phyloP scores from a whole-genome alignment of 305 asterid genomes.

The Plantago rigida region DNA sequence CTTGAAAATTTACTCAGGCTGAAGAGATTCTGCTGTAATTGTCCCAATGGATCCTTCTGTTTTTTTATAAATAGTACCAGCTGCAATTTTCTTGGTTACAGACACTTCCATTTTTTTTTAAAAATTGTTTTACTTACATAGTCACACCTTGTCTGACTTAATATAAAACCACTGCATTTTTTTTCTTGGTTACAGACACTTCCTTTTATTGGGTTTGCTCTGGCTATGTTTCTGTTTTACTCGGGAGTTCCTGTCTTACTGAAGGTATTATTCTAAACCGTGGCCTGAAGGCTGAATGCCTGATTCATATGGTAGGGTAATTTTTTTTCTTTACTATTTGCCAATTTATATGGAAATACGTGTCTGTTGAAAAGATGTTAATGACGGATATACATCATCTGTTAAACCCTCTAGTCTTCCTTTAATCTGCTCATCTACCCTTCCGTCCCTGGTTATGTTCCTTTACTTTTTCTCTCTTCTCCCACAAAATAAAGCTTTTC shows the following conservation, averaged over 20 bases:
- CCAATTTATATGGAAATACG: not conserved
- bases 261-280: constrained; percentile 40
- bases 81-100: too few species aligned
- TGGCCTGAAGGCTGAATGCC: constrained; percentile 14
- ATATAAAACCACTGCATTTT: constrained; percentile 21
- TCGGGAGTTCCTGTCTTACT: constrained; percentile 75
- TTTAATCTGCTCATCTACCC: not conserved
- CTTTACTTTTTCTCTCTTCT: not conserved
- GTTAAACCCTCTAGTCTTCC: not conserved
- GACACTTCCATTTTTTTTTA: too few species aligned
- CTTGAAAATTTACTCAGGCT: too few species aligned
- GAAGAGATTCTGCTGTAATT: too few species aligned
- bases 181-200: constrained; percentile 43
- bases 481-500: not conserved
- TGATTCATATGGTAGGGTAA: not conserved
- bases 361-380: constrained; percentile 5
- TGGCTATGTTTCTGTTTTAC: constrained; percentile 88
- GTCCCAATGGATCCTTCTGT: too few species aligned
- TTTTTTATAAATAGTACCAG: too few species aligned
- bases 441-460: not conserved
- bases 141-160: not conserved
- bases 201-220: constrained; percentile 82
- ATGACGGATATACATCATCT: not conserved
- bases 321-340: not conserved
- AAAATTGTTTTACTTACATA: not conserved